A percentile compares a stretch with the other conserved stretches of the same genome.
Conservation (phyloP, 1,139 yeast genomes). For the Scheffersomyces quercinus region DNA sequence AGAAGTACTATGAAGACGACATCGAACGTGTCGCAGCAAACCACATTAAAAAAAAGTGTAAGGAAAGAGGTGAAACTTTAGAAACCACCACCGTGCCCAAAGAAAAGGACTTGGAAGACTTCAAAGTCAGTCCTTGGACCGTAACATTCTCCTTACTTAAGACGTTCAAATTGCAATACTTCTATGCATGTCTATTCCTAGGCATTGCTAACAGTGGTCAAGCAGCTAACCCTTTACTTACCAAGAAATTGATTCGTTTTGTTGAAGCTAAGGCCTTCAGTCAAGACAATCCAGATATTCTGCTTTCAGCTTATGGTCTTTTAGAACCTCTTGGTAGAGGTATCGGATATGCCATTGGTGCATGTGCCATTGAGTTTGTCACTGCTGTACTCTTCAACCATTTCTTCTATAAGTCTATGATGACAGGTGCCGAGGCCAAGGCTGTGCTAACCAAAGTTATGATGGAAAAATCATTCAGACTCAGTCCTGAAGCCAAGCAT, state of each 20-base stretch:
- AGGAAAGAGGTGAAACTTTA: conserved; percentile 19
- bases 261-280: conserved; percentile 25
- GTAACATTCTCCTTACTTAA: conserved; percentile 21
- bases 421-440: conserved; percentile 66
- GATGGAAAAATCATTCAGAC: conserved; percentile 61
- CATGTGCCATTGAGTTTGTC: conserved; percentile 21
- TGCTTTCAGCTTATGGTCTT: conserved; percentile 13
- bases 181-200: conserved; percentile 39
- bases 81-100: conserved; percentile 17
- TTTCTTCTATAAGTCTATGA: conserved; percentile 29
- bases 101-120: conserved; percentile 28
- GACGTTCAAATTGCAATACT: conserved; percentile 57
- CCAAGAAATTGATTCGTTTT: conserved; percentile 37
- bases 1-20: conserved; percentile 36
- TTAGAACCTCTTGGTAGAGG: conserved; percentile 27
- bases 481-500: conserved; percentile 61
- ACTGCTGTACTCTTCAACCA: conserved; percentile 28
- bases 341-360: conserved; percentile 40
- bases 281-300: no score
- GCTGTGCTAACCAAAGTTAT: conserved; percentile 67
- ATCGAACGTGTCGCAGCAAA: conserved; percentile 24
- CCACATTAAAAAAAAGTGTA: conserved; percentile 19
- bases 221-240: conserved; percentile 50
- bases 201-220: conserved; percentile 49
- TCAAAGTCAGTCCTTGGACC: conserved; percentile 16